Evolutionary conservation across 2,329 filamentous ascomycete genomes (phyloP), one percentile per base, ranked within the genome.

Genomic region (Aspergillus bombycis): DNA sequence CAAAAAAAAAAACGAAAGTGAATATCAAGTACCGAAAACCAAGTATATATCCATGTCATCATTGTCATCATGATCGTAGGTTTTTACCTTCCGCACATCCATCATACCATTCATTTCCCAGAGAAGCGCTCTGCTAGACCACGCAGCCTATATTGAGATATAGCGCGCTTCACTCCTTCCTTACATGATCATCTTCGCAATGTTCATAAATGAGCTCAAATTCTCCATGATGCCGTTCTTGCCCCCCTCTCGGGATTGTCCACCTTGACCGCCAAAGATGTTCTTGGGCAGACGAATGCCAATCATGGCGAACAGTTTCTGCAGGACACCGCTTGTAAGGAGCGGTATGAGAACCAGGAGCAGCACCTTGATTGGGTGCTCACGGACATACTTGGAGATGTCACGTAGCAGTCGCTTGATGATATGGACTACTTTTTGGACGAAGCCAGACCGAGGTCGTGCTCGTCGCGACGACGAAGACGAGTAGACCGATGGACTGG

Each of bases 321-420:
- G 89, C 68, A 97, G 80, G 32, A 92, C 90, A 36, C 94, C 94
- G 58, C 92, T 92, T 1, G 90, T 93, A 72, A 97, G 82, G 62
- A 98, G 84, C 11, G 94, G 94, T 86, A 97, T 88, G 72, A 97
- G 86, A 66, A 97, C 90, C 66, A 93, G 86, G 83, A 92, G 84
- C 82, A 97, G 91, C 55, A 96, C 91, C 80, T 96, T 96, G 74
- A 93, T 81, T 0, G 94, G 94, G 80, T 97, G 90, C 43, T 88
- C 85, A 75, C 92, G 90, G 72, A 92, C 91, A 80, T 94, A 96
- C 76, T 89, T 87, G 76, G 90, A 84, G 10, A 97, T 88, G 75
- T 96, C 89, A 72, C 91, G 90, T 62, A 97, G 81, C 66, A 97
- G 86, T 50, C 90, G 88, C 74, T 90, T 90, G 65, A 97, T 86